phyloP scores from a whole-genome alignment of 176 grass and related monocot genomes.

The Tillandsia leiboldiana region DNA sequence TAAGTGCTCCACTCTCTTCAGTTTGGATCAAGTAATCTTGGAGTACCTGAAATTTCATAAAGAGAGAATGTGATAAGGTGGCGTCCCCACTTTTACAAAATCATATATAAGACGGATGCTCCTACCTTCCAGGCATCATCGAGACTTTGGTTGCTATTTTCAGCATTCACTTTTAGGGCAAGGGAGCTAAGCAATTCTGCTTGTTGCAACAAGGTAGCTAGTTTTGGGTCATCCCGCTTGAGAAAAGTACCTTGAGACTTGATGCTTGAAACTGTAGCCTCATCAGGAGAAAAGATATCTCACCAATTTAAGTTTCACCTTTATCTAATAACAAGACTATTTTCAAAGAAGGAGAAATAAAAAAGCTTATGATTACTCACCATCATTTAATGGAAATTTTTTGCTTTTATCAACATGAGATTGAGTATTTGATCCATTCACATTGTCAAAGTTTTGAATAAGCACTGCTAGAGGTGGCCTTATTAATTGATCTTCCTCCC shows the following conservation, averaged over 20 bases:
- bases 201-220: constrained; percentile 73
- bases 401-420: constrained; percentile 17
- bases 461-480: constrained; percentile 55
- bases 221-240: constrained; percentile 73
- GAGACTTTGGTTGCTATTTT: constrained; percentile 56
- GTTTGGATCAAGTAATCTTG: constrained; percentile 71
- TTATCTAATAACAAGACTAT: constrained; percentile 3
- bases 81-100: neutral
- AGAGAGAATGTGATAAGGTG: neutral
- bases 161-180: constrained; percentile 73
- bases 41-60: constrained; percentile 44
- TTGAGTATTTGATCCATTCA: constrained; percentile 21
- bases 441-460: constrained; percentile 26
- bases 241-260: constrained; percentile 47
- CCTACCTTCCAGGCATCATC: constrained; percentile 94
- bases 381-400: constrained; percentile 15
- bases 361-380: constrained; percentile 16
- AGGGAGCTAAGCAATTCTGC: constrained; percentile 74
- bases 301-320: neutral
- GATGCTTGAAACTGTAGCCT: constrained; percentile 38
- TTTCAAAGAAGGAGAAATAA: constrained; percentile 3
- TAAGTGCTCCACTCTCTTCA: constrained; percentile 42
- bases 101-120: neutral
- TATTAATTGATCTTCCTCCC: constrained; percentile 15
- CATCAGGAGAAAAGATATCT: constrained; percentile 1